phyloP scores from a whole-genome alignment of 225 moss, liverwort and hornwort species.

The Marchantia paleacea region DNA sequence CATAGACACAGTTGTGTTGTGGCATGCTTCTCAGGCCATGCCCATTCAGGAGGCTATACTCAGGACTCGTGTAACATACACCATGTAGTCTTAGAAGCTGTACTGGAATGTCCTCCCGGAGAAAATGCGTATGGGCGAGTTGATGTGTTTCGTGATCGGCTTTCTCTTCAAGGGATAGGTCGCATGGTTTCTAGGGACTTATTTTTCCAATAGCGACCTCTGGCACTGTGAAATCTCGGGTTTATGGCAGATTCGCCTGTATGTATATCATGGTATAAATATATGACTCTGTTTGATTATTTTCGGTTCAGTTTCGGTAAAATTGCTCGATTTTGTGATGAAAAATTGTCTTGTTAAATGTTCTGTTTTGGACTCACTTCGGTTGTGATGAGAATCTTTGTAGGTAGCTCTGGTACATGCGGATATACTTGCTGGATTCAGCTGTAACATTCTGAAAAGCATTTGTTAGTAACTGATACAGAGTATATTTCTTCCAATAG shows the following conservation, averaged over 20 bases:
- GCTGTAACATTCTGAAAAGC: not conserved
- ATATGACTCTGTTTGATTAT: not conserved
- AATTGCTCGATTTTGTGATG: not conserved
- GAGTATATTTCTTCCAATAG: not conserved
- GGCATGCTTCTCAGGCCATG: constrained; percentile 85
- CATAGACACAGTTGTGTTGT: constrained; percentile 69
- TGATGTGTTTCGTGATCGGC: constrained; percentile 59
- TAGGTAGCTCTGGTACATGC: not conserved
- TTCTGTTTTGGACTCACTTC: not conserved
- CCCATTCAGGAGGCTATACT: constrained; percentile 72
- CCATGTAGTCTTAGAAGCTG: constrained; percentile 79
- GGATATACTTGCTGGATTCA: not conserved
- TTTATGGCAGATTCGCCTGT: constrained; percentile 28
- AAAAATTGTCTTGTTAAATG: no score
- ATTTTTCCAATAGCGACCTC: constrained; percentile 26
- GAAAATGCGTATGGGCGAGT: constrained; percentile 71
- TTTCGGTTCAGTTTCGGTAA: not conserved
- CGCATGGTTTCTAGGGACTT: constrained; percentile 70
- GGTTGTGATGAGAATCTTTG: not conserved
- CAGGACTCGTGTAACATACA: constrained; percentile 68
- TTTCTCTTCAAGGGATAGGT: constrained; percentile 62
- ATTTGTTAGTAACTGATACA: not conserved
- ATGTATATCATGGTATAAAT: constrained; percentile 6
- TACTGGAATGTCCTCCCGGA: constrained; percentile 86
- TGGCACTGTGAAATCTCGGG: not conserved